phyloP scores from a whole-genome alignment of 257 asterid genomes.

The Voacanga thouarsii region DNA sequence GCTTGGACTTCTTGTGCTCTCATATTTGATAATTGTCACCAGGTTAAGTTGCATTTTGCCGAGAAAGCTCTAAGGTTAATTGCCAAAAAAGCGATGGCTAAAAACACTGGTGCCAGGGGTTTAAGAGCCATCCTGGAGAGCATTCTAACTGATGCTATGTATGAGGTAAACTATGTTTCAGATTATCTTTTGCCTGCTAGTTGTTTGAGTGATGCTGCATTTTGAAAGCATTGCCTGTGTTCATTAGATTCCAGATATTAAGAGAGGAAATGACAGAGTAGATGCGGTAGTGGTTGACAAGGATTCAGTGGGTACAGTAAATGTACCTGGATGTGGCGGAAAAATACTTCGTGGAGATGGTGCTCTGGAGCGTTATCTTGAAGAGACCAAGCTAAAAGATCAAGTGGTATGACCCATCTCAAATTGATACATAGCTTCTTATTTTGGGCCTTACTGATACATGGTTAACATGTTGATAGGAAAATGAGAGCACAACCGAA shows the following conservation, averaged over 20 bases:
- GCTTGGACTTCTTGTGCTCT: not conserved
- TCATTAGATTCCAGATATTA: slow-evolving; percentile 71
- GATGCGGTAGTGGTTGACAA: slow-evolving; percentile 82
- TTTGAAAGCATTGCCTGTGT: not conserved
- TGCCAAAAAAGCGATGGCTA: slow-evolving; percentile 65
- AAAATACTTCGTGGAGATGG: slow-evolving; percentile 75
- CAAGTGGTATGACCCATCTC: slow-evolving; percentile 33
- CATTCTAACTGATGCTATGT: slow-evolving; percentile 87
- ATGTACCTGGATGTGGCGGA: slow-evolving; percentile 66
- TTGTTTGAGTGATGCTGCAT: not conserved
- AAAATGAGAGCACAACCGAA: slow-evolving; percentile 31
- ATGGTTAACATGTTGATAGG: slow-evolving; percentile 33
- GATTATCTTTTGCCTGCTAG: not conserved
- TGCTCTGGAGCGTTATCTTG: slow-evolving; percentile 58
- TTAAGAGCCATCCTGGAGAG: slow-evolving; percentile 76
- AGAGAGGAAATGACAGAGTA: slow-evolving; percentile 55
- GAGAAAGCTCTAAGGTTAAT: slow-evolving; percentile 66
- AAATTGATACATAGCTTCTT: not conserved
- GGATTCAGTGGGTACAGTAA: slow-evolving; percentile 60
- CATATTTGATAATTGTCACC: slow-evolving; percentile 11
- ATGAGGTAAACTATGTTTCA: slow-evolving; percentile 56
- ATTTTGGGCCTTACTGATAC: not conserved
- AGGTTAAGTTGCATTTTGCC: slow-evolving; percentile 80
- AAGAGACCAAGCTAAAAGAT: slow-evolving; percentile 37
- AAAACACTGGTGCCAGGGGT: slow-evolving; percentile 96